Conservation (phyloP, 2,329 filamentous ascomycete species). For the Botrytis paeoniae region DNA sequence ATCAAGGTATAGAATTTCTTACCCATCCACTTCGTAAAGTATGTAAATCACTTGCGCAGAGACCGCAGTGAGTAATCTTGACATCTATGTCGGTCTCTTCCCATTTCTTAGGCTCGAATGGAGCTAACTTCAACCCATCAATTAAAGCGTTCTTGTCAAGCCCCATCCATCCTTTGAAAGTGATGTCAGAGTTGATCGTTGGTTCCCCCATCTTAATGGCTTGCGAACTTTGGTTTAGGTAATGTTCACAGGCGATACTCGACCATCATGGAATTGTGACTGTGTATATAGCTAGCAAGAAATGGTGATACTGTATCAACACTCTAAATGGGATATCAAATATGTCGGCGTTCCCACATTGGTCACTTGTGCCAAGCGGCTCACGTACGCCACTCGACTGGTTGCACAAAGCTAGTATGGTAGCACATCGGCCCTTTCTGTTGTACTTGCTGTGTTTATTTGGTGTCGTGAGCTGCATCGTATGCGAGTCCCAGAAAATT, state of each 20-base stretch:
- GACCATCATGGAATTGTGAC: not conserved
- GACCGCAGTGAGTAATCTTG: slow-evolving; percentile 47
- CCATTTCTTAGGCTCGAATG: slow-evolving; percentile 45
- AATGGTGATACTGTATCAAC: not conserved
- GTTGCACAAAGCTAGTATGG: not conserved
- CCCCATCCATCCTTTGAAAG: slow-evolving; percentile 35
- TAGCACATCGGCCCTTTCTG: not conserved
- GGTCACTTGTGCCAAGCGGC: slow-evolving; percentile 1
- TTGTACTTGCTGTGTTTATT: not conserved
- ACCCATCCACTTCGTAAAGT: slow-evolving; percentile 33
- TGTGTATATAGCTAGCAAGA: not conserved
- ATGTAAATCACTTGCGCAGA: slow-evolving; percentile 42
- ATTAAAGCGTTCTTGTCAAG: slow-evolving; percentile 29
- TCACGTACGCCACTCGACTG: not conserved
- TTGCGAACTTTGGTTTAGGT: not conserved
- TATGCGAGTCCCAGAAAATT: not conserved
- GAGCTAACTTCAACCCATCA: slow-evolving; percentile 31
- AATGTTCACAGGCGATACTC: not conserved
- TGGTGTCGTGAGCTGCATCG: not conserved
- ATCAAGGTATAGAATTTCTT: slow-evolving; percentile 3
- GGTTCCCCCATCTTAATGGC: not conserved
- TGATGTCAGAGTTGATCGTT: not conserved
- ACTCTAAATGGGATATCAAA: not conserved
- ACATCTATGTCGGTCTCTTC: slow-evolving; percentile 46
- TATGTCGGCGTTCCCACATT: not conserved